Conservation (phyloP, 331 rosid species). For the Erythrophleum ivorense region DNA sequence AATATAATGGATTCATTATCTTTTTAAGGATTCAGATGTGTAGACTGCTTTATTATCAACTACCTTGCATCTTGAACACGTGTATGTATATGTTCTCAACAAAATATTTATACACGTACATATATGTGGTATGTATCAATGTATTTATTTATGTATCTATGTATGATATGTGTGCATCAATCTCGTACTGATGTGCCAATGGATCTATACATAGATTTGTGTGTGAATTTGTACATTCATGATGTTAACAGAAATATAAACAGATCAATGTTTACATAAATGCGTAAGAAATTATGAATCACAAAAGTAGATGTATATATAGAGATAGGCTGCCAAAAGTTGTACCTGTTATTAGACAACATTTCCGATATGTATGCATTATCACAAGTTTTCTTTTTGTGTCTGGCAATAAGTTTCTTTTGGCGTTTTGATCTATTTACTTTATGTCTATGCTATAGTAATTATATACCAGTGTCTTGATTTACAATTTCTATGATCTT, state of each 20-base stretch:
- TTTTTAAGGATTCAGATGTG: constrained; percentile 34
- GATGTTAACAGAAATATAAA: constrained; percentile 14
- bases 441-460: constrained; percentile 1
- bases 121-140: constrained; percentile 2
- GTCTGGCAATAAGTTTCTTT: constrained; percentile 4
- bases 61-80: neutral
- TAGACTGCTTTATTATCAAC: constrained; percentile 2
- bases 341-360: neutral
- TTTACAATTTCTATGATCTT: constrained; percentile 28
- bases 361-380: neutral
- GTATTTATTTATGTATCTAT: neutral
- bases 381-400: constrained; percentile 9
- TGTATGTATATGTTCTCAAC: constrained; percentile 11
- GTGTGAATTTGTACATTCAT: constrained; percentile 16
- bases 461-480: constrained; percentile 13
- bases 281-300: neutral
- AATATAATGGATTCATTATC: neutral
- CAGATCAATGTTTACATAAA: neutral
- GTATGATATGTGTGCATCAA: constrained; percentile 2
- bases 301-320: neutral
- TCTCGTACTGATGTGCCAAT: neutral
- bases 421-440: constrained; percentile 10
- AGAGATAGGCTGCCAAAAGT: neutral
- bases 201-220: constrained; percentile 24
- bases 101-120: neutral